Percentiles rank a stretch among this genome's conserved stretches.
phyloP scores from a whole-genome alignment of 2,329 filamentous ascomycete species.

The Polytolypa hystricis region DNA sequence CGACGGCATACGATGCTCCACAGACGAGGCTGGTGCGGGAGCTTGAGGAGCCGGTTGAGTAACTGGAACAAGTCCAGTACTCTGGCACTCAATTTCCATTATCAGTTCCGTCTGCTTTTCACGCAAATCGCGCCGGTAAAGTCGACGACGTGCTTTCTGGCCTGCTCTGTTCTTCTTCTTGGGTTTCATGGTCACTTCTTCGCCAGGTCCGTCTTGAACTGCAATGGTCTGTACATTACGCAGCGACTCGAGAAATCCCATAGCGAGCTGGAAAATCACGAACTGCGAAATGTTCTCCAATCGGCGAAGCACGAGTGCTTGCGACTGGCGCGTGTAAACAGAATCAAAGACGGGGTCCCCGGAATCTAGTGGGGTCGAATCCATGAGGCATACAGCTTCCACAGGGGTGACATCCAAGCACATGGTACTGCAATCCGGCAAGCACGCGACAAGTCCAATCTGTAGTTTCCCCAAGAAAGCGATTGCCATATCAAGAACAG shows the following conservation, averaged over 20 bases:
- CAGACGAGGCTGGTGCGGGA: constrained; percentile 4
- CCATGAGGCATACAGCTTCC: constrained; percentile 10
- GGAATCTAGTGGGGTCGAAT: constrained; percentile 11
- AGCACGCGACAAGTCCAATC: constrained; percentile 1
- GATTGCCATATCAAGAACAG: constrained; percentile 7
- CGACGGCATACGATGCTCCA: not conserved
- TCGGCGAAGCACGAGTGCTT: constrained; percentile 14
- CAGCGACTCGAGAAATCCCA: constrained; percentile 5
- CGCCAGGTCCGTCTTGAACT: constrained; percentile 5
- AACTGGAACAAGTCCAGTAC: constrained; percentile 1
- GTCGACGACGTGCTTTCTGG: constrained; percentile 8
- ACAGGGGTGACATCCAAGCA: constrained; percentile 6
- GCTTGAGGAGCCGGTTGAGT: not conserved
- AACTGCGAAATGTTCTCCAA: constrained; percentile 14
- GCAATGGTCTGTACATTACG: constrained; percentile 6
- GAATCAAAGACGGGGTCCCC: constrained; percentile 12
- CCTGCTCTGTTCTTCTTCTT: constrained; percentile 5
- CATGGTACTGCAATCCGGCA: constrained; percentile 7
- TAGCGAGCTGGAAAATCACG: constrained; percentile 8
- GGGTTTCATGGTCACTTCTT: constrained; percentile 1
- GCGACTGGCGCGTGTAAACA: constrained; percentile 8
- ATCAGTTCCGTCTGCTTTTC: constrained; percentile 8
- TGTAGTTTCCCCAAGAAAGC: constrained; percentile 8
- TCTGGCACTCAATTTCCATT: constrained; percentile 4
- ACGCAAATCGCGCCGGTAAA: constrained; percentile 5